Conservation (phyloP, 1,139 yeast species). For the Pichia sp. region DNA sequence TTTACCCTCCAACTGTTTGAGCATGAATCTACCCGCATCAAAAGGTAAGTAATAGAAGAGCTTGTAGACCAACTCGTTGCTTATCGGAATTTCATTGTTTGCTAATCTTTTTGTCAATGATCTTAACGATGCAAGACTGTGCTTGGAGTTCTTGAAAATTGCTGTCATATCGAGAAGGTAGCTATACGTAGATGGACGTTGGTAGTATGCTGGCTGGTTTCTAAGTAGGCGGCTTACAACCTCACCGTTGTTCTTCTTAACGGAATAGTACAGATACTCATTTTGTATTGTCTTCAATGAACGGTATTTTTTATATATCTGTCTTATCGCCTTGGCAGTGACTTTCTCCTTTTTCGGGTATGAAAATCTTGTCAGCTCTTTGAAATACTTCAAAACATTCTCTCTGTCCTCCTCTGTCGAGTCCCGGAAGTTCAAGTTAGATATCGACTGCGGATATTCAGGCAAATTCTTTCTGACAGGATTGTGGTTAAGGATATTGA, state of each 20-base stretch:
- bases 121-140: conserved; percentile 1
- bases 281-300: conserved; percentile 6
- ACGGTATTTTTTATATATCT: conserved; percentile 4
- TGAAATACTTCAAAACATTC: neutral
- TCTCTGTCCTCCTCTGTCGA: neutral
- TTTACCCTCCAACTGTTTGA: neutral
- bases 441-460: conserved; percentile 1
- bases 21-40: neutral
- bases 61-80: conserved; percentile 11
- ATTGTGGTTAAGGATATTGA: conserved; percentile 3
- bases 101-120: neutral
- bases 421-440: neutral
- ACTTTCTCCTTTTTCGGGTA: conserved; percentile 10
- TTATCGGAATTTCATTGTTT: conserved; percentile 6
- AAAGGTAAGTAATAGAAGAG: conserved; percentile 11
- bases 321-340: neutral
- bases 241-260: conserved; percentile 8
- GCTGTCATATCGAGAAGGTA: conserved; percentile 1
- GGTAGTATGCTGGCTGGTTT: neutral
- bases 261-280: conserved; percentile 5
- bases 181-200: conserved; percentile 2
- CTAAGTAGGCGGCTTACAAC: neutral
- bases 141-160: conserved; percentile 10
- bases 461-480: conserved; percentile 11
- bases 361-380: conserved; percentile 6